Conservation (phyloP, 2,329 filamentous ascomycete species). For the Colletotrichum sp. region DNA sequence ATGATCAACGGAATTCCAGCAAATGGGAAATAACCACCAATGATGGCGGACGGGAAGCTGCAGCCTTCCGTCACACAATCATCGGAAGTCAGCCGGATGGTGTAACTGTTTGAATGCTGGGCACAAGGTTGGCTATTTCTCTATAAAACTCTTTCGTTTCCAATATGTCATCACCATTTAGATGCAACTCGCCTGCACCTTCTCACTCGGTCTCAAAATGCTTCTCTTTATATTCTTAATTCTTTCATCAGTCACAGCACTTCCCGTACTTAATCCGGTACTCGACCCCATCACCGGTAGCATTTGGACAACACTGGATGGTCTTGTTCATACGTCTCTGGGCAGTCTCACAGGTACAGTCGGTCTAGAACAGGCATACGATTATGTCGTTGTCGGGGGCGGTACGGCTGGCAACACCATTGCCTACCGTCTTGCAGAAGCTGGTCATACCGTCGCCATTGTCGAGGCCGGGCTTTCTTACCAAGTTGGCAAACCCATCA, state of each 20-base stretch:
- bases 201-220: not conserved
- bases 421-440: conserved; percentile 34
- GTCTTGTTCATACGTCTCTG: not conserved
- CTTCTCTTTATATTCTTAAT: not conserved
- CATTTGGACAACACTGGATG: not conserved
- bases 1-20: not conserved
- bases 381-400: conserved; percentile 35
- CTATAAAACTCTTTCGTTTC: not conserved
- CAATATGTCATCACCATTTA: not conserved
- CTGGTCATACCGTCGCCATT: conserved; percentile 36
- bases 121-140: not conserved
- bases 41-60: not conserved
- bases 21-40: not conserved
- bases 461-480: conserved; percentile 41
- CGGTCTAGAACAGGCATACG: not conserved
- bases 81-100: not conserved
- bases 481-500: conserved; percentile 29
- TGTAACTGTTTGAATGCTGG: not conserved
- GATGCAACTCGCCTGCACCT: not conserved
- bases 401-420: conserved; percentile 41
- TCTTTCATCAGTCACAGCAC: not conserved
- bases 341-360: not conserved
- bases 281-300: not conserved
- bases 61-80: not conserved
- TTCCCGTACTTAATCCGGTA: not conserved